Base-by-base conservation (phyloP, 805 yeast genomes). In the Saturnispora gosingensis region DNA sequence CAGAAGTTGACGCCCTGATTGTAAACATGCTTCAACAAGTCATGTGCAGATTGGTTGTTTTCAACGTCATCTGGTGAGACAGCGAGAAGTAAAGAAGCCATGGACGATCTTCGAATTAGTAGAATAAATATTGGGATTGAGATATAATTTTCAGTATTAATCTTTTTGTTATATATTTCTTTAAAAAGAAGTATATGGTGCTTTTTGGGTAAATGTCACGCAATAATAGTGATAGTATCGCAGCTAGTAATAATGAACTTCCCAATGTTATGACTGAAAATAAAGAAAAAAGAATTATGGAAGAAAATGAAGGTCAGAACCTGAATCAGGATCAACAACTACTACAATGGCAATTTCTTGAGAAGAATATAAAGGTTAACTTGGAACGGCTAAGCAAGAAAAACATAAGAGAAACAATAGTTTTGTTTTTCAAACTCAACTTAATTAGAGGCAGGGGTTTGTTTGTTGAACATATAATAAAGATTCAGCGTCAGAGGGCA, bases 391-490 rank as follows among this genome's bases (percentile, higher is more conserved):
- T 76, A 2, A 72, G 71, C 52, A 63, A 60, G 5, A 55, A 64
- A 2, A 83, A 83, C 54, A 62, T 87, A 27, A 73, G 73, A 50
- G 68, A 65, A 2, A 69, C 76, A 2, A 76, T 76, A 7, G 62
- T 70, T 16, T 76, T 74, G 4, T 62, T 88, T 4, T 79, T 85
- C 60, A 64, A 71, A 43, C 61, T 76, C 51, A 88, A 89, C 60
- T 53, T 89, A 11, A 55, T 74, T 1, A 66, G 87, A 46, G 90
- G 83, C 0, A 68, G 73, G 32, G 90, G 90, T 1, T 56, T 83
- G 1, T 64, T 86, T 9, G 77, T 78, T n/a, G 71, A 81, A 46
- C 67, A 75, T 40, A 48, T 86, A 2, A 77, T 85, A 75, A 73
- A 73, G 45, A 72, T 77, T 0, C 85, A 80, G 58, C 59, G 71